Percentiles rank a stretch among this genome's conserved stretches.
Conservation (phyloP, 371 early-diverging fungal genomes). For the Syncephalastrum sp. region DNA sequence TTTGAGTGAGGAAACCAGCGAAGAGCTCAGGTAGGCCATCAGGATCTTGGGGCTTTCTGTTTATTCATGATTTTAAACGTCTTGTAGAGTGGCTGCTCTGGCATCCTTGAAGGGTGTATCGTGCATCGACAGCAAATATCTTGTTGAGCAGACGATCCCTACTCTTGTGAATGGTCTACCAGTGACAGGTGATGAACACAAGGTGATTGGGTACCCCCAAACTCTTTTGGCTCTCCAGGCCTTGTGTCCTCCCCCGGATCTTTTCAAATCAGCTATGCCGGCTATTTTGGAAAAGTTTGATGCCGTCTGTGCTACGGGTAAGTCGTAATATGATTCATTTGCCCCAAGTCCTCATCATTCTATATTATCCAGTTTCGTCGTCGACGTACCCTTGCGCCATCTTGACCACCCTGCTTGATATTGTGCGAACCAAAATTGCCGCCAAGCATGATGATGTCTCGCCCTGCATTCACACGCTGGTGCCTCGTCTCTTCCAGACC, state of each 20-base stretch:
- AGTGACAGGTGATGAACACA: conserved; percentile 12
- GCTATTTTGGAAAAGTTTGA: conserved; percentile 37
- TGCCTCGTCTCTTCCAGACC: conserved; percentile 47
- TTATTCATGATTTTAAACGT: neutral
- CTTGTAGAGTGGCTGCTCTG: conserved; percentile 20
- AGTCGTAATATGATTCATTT: neutral
- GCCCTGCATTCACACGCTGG: conserved; percentile 40
- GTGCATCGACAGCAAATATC: conserved; percentile 20
- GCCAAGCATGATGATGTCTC: conserved; percentile 46
- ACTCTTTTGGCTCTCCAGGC: conserved; percentile 26
- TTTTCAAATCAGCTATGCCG: conserved; percentile 29
- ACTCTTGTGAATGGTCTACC: conserved; percentile 31
- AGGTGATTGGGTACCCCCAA: conserved; percentile 16
- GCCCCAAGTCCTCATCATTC: neutral
- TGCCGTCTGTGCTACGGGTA: conserved; percentile 33
- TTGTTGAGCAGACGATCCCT: conserved; percentile 36
- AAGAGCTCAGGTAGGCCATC: conserved; percentile 46
- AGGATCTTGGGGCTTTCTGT: neutral
- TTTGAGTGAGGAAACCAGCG: conserved; percentile 50
- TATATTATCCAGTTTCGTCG: conserved; percentile 1
- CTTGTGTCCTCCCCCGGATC: conserved; percentile 23
- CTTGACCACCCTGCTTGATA: conserved; percentile 36
- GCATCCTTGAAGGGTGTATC: conserved; percentile 28
- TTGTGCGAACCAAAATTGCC: conserved; percentile 41
- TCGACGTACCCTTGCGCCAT: conserved; percentile 46